phyloP scores from a whole-genome alignment of 331 rosid genomes.

The Acacia pycnantha region DNA sequence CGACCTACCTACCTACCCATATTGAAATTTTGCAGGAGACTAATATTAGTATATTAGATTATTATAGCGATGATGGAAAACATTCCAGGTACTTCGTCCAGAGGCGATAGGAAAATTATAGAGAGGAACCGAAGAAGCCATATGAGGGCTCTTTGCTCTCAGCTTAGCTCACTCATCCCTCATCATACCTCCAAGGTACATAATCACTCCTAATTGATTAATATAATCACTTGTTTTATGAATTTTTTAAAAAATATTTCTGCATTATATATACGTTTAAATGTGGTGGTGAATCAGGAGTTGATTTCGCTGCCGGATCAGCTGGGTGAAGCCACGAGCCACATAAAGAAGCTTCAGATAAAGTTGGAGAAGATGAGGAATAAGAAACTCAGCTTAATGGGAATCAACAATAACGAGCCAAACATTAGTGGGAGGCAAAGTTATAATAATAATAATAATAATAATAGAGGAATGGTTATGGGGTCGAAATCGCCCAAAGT shows the following conservation, averaged over 20 bases:
- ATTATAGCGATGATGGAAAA: slow-evolving; percentile 37
- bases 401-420: slow-evolving; percentile 5
- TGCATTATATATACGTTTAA: no score
- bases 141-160: slow-evolving; percentile 63
- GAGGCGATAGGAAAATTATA: slow-evolving; percentile 54
- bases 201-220: not conserved
- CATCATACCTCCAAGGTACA: slow-evolving; percentile 48
- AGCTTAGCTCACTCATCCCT: slow-evolving; percentile 62
- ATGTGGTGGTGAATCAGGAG: slow-evolving; percentile 34
- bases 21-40: not conserved
- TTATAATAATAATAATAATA: not conserved
- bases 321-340: slow-evolving; percentile 58
- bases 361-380: slow-evolving; percentile 65
- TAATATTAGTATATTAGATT: no score
- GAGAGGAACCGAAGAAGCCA: slow-evolving; percentile 71
- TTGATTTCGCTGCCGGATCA: slow-evolving; percentile 54
- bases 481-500: no score
- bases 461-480: no score
- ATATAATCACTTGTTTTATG: not conserved
- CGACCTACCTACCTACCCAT: not conserved
- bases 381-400: slow-evolving; percentile 46
- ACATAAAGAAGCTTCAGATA: slow-evolving; percentile 60
- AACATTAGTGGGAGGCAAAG: not conserved
- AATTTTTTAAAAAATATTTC: no score
- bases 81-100: slow-evolving; percentile 49